Evolutionary conservation across 1,284 basidiomycete species (phyloP).

Genomic region (Farysia itapuensis): DNA sequence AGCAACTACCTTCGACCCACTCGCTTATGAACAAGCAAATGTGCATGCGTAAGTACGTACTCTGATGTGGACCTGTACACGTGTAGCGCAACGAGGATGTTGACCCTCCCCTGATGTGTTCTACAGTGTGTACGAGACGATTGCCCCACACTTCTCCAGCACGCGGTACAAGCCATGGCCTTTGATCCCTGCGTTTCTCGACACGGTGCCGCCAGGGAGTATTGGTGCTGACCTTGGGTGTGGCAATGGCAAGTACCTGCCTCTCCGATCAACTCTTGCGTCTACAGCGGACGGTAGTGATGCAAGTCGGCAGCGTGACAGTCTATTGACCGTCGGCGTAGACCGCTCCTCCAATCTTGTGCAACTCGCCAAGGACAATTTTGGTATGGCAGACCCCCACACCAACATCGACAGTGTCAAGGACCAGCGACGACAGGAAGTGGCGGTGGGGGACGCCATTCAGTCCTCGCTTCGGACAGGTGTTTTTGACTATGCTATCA

Average conservation of each 20-base stretch:
- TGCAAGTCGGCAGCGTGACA: not conserved
- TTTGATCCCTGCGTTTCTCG: constrained; percentile 79
- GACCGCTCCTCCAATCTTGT: constrained; percentile 73
- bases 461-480: constrained; percentile 33
- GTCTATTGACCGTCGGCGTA: constrained; percentile 47
- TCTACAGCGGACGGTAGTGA: not conserved
- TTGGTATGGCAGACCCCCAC: constrained; percentile 9
- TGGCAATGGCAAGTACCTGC: constrained; percentile 94
- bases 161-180: constrained; percentile 99
- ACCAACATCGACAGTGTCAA: not conserved
- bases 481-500: constrained; percentile 53
- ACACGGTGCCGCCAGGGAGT: constrained; percentile 72
- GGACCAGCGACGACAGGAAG: constrained; percentile 36
- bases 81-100: not conserved
- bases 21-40: constrained; percentile 50
- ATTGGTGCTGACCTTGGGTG: constrained; percentile 92
- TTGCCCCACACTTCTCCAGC: constrained; percentile 86
- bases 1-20: constrained; percentile 20
- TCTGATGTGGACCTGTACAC: not conserved
- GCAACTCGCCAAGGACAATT: constrained; percentile 39
- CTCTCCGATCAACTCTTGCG: constrained; percentile 41
- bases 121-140: constrained; percentile 75
- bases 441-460: constrained; percentile 54
- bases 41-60: constrained; percentile 55
- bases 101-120: not conserved